Evolutionary conservation across 345 rosid genomes (phyloP).

Genomic region (Mangifera indica): DNA sequence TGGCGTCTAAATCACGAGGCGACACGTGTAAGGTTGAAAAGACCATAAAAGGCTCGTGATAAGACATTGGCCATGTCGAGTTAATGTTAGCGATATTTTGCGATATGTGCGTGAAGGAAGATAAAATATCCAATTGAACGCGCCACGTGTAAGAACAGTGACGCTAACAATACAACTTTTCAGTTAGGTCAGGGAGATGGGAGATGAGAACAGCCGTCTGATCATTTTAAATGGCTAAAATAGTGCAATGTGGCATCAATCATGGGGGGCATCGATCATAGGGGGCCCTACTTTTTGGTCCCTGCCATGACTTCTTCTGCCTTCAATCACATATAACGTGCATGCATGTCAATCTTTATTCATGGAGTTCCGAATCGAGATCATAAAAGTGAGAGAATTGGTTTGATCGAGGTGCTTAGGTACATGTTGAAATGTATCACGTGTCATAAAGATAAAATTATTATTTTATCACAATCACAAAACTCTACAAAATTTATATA

Average conservation of each 20-base stretch:
- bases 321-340: neutral
- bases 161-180: neutral
- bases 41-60: neutral
- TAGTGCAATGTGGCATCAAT: neutral
- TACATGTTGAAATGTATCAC: too few species aligned
- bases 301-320: neutral
- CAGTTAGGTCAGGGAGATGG: neutral
- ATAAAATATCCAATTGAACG: neutral
- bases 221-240: neutral
- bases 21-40: conserved; percentile 8
- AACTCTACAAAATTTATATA: too few species aligned
- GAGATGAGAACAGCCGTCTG: neutral
- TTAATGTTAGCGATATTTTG: neutral
- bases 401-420: too few species aligned
- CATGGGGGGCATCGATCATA: too few species aligned
- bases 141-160: neutral
- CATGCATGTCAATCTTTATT: too few species aligned
- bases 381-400: too few species aligned
- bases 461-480: too few species aligned
- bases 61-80: neutral
- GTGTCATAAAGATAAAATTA: too few species aligned
- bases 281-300: neutral
- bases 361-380: too few species aligned
- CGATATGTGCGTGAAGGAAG: neutral
- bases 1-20: neutral